Evolutionary conservation across 2,329 filamentous ascomycete genomes (phyloP), one percentile per base, ranked within the genome.

Genomic region (Colletotrichum horii): DNA sequence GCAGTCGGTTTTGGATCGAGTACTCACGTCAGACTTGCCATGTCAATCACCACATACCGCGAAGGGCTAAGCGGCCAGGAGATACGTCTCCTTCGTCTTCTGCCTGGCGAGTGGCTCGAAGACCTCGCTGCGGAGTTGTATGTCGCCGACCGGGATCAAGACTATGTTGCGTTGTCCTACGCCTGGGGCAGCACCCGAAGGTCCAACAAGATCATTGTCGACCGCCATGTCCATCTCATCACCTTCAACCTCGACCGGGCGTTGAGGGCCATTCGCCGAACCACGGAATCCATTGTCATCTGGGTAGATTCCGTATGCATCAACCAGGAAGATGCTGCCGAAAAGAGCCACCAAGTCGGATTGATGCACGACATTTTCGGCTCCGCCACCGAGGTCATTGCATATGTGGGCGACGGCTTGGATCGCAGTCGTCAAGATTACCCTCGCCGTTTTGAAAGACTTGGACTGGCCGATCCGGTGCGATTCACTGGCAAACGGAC

Each of bases 231-330:
- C 12, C 77, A 77, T 8, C 19, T 43, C 11, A 79, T 82, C 64
- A 83, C 80, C 6, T 68, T 77, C 32, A 83, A 81, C 60, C 77
- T 83, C 16, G 78, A 82, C 22, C 75, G 78, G 26, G 81, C 81
- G 2, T 66, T 83, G 19, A 78, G 80, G 8, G 78, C 81, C 7
- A 64, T 82, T 36, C 80, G 80, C 22, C 34, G 7, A 11, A 30
- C 32, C n/a, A 24, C n/a, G 11, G 24, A 16, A 8, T 9, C 58
- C 6, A n/a, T 76, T 12, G 24, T 55, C 11, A 28, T 76, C 4
- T 73, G 55, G 78, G 48, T 76, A 1, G 78, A 79, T 48, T 75
- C 76, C 9, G 68, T 79, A 6, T 79, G 76, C 61, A 78, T 79
- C 60, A 67, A 79, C 28, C 76, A 79, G 28, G 8, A 74, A 26